Evolutionary conservation across 768 basidiomycete species (phyloP).

Genomic region (Lactarius psammicola): DNA sequence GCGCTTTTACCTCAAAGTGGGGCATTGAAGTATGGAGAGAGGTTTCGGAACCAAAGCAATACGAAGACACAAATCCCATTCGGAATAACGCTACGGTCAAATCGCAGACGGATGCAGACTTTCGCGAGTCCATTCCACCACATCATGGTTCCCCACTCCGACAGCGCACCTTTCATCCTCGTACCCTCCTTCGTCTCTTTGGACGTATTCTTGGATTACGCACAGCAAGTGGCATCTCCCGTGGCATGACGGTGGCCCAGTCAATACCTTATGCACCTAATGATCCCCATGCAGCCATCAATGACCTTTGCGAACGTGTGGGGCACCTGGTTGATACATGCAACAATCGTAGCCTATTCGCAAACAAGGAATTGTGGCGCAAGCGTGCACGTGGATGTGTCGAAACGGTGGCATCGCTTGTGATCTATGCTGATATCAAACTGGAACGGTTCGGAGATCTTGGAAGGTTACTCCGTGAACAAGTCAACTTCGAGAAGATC

Average conservation of each 20-base stretch:
- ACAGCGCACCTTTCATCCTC: neutral
- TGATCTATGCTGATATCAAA: too few species aligned
- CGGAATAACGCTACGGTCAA: neutral
- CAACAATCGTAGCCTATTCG: too few species aligned
- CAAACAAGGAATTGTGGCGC: too few species aligned
- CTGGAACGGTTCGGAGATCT: conserved; percentile 10
- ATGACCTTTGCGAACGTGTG: too few species aligned
- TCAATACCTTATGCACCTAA: neutral
- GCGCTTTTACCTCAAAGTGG: conserved; percentile 21
- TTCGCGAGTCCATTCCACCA: neutral
- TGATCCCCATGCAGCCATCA: too few species aligned
- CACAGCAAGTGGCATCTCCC: neutral
- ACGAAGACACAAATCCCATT: neutral
- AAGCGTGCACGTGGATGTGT: too few species aligned
- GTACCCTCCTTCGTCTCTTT: neutral
- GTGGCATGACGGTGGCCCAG: neutral
- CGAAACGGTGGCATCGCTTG: too few species aligned
- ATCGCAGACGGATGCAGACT: neutral
- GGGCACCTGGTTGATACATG: too few species aligned
- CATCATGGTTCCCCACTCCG: neutral
- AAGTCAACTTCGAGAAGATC: conserved; percentile 9
- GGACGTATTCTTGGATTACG: too few species aligned
- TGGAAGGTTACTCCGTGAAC: neutral
- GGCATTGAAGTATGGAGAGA: conserved; percentile 12
- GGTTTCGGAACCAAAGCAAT: neutral